A percentile compares a stretch with the other conserved stretches of the same genome.
Conservation (phyloP, 352 stramenopile species). For the Phytopythium aichiense region DNA sequence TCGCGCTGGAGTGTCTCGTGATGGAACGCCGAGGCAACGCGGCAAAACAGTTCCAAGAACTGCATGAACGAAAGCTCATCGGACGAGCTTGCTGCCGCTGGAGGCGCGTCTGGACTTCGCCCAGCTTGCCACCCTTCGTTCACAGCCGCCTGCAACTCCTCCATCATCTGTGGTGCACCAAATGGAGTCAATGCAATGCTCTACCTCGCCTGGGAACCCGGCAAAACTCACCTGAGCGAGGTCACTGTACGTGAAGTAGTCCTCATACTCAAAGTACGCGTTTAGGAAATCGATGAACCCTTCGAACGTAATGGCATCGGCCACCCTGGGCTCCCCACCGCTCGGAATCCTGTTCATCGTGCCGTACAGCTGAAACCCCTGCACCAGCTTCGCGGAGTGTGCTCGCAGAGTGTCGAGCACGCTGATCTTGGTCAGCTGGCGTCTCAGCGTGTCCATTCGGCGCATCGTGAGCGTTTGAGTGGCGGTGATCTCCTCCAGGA, state of each 20-base stretch:
- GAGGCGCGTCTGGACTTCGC: background rate
- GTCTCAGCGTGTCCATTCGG: constrained; percentile 40
- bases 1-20: constrained; percentile 37
- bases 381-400: constrained; percentile 34
- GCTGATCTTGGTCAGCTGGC: constrained; percentile 42
- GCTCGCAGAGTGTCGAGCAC: constrained; percentile 44
- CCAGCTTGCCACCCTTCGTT: constrained; percentile 2
- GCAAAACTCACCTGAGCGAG: constrained; percentile 15
- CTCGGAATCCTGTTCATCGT: constrained; percentile 17
- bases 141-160: constrained; percentile 12
- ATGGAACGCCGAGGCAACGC: constrained; percentile 49
- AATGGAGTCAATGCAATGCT: background rate
- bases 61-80: constrained; percentile 43
- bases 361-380: constrained; percentile 66
- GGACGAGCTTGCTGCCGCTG: background rate
- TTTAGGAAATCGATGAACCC: constrained; percentile 78
- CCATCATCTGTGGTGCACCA: constrained; percentile 10
- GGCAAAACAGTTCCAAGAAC: constrained; percentile 66
- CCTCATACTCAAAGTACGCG: constrained; percentile 76
- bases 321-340: constrained; percentile 13
- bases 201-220: background rate
- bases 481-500: constrained; percentile 30
- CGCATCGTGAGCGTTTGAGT: background rate
- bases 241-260: constrained; percentile 53
- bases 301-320: constrained; percentile 46